Base-by-base conservation (phyloP, 345 rosid genomes). In the Laguncularia racemosa region DNA sequence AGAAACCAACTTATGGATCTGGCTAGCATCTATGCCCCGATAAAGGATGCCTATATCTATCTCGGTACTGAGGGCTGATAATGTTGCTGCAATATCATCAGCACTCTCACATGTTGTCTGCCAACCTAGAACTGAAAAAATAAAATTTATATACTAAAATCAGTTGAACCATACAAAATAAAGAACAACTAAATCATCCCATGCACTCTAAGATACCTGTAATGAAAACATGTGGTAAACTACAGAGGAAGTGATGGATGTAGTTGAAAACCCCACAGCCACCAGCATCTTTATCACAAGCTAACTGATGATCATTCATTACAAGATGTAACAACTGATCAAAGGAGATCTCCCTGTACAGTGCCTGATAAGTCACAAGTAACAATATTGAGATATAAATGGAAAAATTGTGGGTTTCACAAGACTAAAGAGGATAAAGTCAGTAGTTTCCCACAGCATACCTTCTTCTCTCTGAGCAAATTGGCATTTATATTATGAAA, bases 401-500 rank as follows among this genome's bases (percentile, higher is more conserved):
- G 50, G 43, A 55, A 20, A 33, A 52, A 45, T 16, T 54, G 33
- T 0, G 15, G 13, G 48, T 52, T 15, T 54, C 7, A 46, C 0
- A 56, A 64, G 50, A 55, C 40, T 46, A 50, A 57, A 51, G 40
- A 59, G 51, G 66, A 44, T 15, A 21, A 23, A 14, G 16, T 12
- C 20, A 18, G 48, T 23, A 56, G 50, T 21, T 52, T 50, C 20
- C 18, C 21, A 66, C n/a, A 16, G 56, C 44, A 48, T 73, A 93
- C 99, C 97, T 93, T 89, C 83, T 63, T 82, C 48, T 82, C 80
- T 53, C 99, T 86, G 53, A 93, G 88, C 62, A 92, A 81, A 79
- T 78, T 87, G 55, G 99, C 97, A 69, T 93, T 93, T 61, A 87
- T 87, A 71, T 89, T 84, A 67, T 93, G 96, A 74, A 82, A 90